Conservation (phyloP, 306 rosid species). For the Dryas alaskensis region DNA sequence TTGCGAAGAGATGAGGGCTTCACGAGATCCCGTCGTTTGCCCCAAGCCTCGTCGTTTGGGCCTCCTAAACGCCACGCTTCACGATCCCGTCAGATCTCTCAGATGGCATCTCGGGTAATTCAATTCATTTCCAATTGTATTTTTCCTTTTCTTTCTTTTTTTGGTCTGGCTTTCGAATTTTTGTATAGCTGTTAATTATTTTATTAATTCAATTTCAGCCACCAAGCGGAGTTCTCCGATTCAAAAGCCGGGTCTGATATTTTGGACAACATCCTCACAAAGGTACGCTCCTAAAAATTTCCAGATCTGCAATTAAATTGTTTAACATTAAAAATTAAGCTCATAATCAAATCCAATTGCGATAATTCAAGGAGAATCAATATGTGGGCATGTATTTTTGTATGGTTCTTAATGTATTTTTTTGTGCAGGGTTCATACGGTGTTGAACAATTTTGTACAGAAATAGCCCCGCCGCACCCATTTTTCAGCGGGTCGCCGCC, state of each 20-base stretch:
- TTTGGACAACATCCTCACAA: conserved; percentile 64
- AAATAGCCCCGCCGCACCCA: conserved; percentile 76
- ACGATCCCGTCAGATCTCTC: conserved; percentile 50
- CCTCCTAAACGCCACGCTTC: conserved; percentile 42
- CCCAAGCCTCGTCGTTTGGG: conserved; percentile 91
- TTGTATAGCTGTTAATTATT: not conserved
- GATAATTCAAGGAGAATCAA: not conserved
- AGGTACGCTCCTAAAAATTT: conserved; percentile 37
- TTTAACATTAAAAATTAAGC: not conserved
- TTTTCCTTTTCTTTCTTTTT: too few species aligned
- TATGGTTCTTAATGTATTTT: not conserved
- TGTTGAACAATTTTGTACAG: conserved; percentile 50
- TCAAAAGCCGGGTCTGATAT: conserved; percentile 54
- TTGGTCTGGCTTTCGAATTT: not conserved
- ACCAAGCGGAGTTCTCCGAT: conserved; percentile 62
- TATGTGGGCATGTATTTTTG: not conserved
- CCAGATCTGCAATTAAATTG: not conserved
- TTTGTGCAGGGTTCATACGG: conserved; percentile 58
- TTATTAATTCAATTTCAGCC: conserved; percentile 43
- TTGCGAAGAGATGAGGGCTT: conserved; percentile 52
- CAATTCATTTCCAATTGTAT: not conserved
- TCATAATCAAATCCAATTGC: too few species aligned
- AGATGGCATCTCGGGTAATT: conserved; percentile 68
- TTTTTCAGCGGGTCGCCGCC: conserved; percentile 96
- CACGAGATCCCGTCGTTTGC: conserved; percentile 54